phyloP scores from a whole-genome alignment of 2,329 filamentous ascomycete genomes.

The Aureobasidium sp. region DNA sequence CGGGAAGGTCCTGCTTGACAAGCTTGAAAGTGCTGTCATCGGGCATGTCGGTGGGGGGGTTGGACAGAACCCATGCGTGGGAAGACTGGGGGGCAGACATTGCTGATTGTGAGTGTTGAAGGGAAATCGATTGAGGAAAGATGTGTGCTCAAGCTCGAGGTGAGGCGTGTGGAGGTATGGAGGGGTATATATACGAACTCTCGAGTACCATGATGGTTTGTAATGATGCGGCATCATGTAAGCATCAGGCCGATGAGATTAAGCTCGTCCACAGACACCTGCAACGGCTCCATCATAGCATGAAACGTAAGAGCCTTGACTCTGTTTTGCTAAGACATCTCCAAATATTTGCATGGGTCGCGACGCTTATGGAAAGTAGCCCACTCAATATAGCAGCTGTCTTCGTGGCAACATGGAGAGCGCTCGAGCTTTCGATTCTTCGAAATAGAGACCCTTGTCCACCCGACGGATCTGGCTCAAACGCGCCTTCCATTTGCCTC shows the following conservation, averaged over 20 bases:
- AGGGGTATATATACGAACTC: background rate
- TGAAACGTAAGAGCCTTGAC: background rate
- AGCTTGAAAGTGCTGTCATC: conserved; percentile 28
- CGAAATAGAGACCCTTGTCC: background rate
- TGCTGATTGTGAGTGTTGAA: background rate
- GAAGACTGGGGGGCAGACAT: conserved; percentile 4
- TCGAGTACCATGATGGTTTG: background rate
- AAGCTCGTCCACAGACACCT: background rate
- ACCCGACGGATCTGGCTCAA: background rate
- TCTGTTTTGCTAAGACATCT: conserved; percentile 4
- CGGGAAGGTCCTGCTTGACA: conserved; percentile 27
- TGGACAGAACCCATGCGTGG: conserved; percentile 7
- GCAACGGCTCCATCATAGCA: background rate
- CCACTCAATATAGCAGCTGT: background rate
- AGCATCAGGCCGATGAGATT: background rate
- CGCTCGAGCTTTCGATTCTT: background rate
- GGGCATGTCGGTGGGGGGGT: conserved; percentile 10
- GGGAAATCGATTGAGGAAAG: too few relatives aligned
- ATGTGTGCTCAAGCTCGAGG: background rate
- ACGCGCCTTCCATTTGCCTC: background rate
- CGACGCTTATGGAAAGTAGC: background rate
- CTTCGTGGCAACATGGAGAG: background rate
- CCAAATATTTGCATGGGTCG: conserved; percentile 6
- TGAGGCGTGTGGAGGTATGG: background rate
- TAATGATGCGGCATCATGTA: background rate